Conservation (phyloP, 176 grass and related monocot genomes). For the Triticum dicoccoides region DNA sequence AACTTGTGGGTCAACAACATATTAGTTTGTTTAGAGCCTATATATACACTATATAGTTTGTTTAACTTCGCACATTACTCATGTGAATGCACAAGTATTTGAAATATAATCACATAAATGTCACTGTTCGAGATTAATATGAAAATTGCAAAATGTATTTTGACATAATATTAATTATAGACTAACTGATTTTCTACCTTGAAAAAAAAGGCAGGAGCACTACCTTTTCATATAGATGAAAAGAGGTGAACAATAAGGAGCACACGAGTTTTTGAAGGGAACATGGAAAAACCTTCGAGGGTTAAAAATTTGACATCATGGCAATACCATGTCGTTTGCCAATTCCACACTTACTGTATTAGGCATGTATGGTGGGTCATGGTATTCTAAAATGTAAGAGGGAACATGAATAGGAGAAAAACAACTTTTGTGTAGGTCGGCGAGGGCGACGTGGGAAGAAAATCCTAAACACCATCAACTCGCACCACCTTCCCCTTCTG, state of each 20-base stretch:
- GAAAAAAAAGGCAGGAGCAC: not conserved
- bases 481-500: too few relatives aligned
- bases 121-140: not conserved
- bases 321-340: too few relatives aligned
- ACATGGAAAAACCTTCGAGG: not conserved
- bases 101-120: not conserved
- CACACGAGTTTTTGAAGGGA: not conserved
- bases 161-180: not conserved
- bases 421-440: too few relatives aligned
- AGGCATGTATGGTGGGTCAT: too few relatives aligned
- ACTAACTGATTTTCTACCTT: not conserved
- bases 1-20: not conserved
- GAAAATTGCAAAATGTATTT: not conserved
- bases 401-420: too few relatives aligned
- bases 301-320: too few relatives aligned
- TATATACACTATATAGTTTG: not conserved
- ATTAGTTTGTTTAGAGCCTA: slow-evolving; percentile 4
- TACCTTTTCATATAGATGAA: not conserved
- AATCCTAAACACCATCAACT: too few relatives aligned
- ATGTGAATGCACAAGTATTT: not conserved
- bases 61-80: not conserved
- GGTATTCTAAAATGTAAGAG: too few relatives aligned
- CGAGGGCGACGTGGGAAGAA: too few relatives aligned
- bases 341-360: too few relatives aligned
- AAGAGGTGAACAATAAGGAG: not conserved